Conservation (phyloP, 1,284 basidiomycete genomes). For the Ceratobasidium sp. region DNA sequence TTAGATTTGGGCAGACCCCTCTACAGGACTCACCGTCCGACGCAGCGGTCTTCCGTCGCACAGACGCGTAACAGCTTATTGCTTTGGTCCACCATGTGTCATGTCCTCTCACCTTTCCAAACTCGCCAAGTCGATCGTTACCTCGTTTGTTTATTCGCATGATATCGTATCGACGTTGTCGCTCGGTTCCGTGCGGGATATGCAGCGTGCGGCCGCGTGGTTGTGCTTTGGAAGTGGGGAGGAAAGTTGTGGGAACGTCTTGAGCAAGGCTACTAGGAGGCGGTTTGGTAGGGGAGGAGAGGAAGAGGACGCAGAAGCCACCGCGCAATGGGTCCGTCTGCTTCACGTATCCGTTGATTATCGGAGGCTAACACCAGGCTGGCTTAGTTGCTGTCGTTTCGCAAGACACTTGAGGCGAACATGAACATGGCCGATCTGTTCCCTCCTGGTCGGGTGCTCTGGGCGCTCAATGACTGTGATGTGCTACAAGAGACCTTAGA, state of each 20-base stretch:
- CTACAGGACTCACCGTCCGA: conserved; percentile 76
- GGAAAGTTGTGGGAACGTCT: conserved; percentile 45
- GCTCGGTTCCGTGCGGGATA: conserved; percentile 80
- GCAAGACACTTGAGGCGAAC: conserved; percentile 87
- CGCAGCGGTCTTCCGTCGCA: conserved; percentile 72
- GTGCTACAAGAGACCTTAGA: conserved; percentile 62
- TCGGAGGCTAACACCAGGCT: background rate
- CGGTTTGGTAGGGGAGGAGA: conserved; percentile 45
- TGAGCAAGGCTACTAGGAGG: conserved; percentile 40
- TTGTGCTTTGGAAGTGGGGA: conserved; percentile 76
- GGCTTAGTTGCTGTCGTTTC: conserved; percentile 75
- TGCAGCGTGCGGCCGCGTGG: conserved; percentile 81
- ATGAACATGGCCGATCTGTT: conserved; percentile 82
- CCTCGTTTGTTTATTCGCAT: conserved; percentile 84
- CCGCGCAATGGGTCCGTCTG: conserved; percentile 71
- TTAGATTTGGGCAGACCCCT: conserved; percentile 87
- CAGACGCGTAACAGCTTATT: conserved; percentile 78
- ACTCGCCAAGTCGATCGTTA: conserved; percentile 71
- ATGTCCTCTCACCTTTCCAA: conserved; percentile 69
- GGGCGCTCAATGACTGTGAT: conserved; percentile 79
- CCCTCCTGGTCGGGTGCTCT: conserved; percentile 82
- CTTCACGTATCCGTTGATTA: conserved; percentile 35
- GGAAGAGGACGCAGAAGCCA: conserved; percentile 47
- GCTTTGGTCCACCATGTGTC: conserved; percentile 82
- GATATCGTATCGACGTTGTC: conserved; percentile 84